Evolutionary conservation across 148 eudicot species (phyloP).

Genomic region (Vaccinium myrtillus): DNA sequence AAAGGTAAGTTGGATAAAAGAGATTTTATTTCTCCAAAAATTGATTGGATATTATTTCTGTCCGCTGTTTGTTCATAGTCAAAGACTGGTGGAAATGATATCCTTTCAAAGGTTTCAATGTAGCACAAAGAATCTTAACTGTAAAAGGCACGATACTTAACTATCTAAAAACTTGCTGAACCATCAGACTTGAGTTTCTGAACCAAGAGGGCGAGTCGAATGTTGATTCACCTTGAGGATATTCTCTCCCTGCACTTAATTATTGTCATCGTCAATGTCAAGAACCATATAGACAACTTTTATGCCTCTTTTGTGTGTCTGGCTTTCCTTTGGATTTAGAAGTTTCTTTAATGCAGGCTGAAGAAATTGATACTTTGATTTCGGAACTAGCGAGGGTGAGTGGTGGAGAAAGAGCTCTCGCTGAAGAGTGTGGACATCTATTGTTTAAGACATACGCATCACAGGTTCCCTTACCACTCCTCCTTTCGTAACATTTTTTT

Average conservation of each 20-base stretch:
- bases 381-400: constrained; percentile 58
- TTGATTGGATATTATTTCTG: neutral
- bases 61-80: too few species aligned
- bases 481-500: neutral
- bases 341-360: constrained; percentile 51
- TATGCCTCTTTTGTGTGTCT: neutral
- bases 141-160: neutral
- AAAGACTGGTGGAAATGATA: neutral
- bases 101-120: neutral
- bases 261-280: neutral
- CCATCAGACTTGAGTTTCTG: neutral
- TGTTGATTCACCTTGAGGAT: neutral
- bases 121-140: neutral
- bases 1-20: constrained; percentile 39
- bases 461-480: constrained; percentile 40
- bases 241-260: neutral
- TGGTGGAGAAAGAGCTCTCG: constrained; percentile 49
- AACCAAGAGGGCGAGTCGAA: neutral
- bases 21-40: neutral
- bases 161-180: neutral
- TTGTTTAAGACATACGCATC: constrained; percentile 39
- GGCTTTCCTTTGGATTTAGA: neutral
- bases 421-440: constrained; percentile 66
- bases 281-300: neutral
- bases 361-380: constrained; percentile 47